Evolutionary conservation across 2,329 filamentous ascomycete species (phyloP), one percentile per base, ranked within the genome.

Genomic region (Phoma herbarum): DNA sequence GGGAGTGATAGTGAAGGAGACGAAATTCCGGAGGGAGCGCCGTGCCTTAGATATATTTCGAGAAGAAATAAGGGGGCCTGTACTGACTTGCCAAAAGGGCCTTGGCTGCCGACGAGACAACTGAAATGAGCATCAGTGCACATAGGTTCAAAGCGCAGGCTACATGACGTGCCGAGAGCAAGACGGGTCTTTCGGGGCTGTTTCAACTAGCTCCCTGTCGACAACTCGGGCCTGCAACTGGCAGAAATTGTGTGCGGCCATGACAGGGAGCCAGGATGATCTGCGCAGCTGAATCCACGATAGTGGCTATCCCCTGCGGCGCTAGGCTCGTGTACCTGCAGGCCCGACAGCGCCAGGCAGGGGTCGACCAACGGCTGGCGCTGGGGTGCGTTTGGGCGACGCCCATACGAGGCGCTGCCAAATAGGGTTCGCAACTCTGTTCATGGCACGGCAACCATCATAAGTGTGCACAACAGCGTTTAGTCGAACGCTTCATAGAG

Each of bases 101-200:
- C 72, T 74, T 74, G 74, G 70, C 74, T 65, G 62, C 62, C 71
- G 71, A 70, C 72, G 70, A 76, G 70, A 76, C 73, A 74, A 71
- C 73, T 49, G 67, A 77, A 77, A 76, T 77, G 70, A 74, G 72
- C 61, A 69, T 70, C 71, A 64, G 69, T 73, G 70, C 69, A 70
- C 71, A 71, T 67, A 64, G 62, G 63, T 70, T 65, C 62, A 66
- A 68, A 74, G 73, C 73, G 68, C 69, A 67, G 68, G 68, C 69
- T 69, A 69, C 74, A 77, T 77, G 75, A 76, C 75, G 74, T 76
- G 72, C 73, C 74, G 74, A 67, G 70, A 68, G 63, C 64, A 69
- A 45, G 73, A 75, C 72, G 72, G 72, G 67, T 61, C 73, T 68
- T 69, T 72, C 71, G 70, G 70, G 70, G 70, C 66, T 75, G 73